Base-by-base conservation (phyloP, 352 stramenopile genomes). In the Phytophthora palmivora region DNA sequence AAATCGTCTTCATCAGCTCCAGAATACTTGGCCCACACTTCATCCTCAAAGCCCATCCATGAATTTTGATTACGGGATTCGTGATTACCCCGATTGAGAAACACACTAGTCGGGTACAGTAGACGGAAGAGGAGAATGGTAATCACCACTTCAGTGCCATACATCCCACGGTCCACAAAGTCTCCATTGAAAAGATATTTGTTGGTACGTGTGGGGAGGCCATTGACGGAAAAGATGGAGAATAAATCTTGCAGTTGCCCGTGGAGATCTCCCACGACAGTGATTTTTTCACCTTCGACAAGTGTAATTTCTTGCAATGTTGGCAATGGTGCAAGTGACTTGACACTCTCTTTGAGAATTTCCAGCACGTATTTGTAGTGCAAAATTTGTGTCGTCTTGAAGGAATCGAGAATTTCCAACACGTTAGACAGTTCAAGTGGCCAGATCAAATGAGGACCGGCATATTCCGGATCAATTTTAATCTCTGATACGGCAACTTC, bases 131-230 rank as follows among this genome's bases (percentile, higher is more conserved):
- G 62, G 22, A 91, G 48, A 22, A 94, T 64, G 14, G 79, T 92
- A 72, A 93, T 92, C 43, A 91, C 63, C 14, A 93, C 79, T 58
- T 98, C 95, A 0, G 85, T 84, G 58, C 94, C 93, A 55, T 97
- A 91, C 34, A 81, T 66, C 0, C 96, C 96, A 18, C 96, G 84
- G 63, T 99, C 96, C 33, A 98, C 96, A 70, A 98, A 98, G 63
- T 98, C 96, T 0, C 96, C 96, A 70, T 98, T 99, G 77, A 99
- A 98, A 1, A 99, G 69, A 68, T 98, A 98, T 63, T 92, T 92
- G 74, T 98, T 98, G n/a, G 87, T 91, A 9, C 47, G 41, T 9
- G 78, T 92, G 6, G 96, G 96, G 33, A 97, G 61, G 0, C 93
- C 94, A 58, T 97, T 97, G 60, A 97, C 89, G 11, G 82, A 97